Conservation (phyloP, 2,329 filamentous ascomycete species). For the Aureobasidium sp. region DNA sequence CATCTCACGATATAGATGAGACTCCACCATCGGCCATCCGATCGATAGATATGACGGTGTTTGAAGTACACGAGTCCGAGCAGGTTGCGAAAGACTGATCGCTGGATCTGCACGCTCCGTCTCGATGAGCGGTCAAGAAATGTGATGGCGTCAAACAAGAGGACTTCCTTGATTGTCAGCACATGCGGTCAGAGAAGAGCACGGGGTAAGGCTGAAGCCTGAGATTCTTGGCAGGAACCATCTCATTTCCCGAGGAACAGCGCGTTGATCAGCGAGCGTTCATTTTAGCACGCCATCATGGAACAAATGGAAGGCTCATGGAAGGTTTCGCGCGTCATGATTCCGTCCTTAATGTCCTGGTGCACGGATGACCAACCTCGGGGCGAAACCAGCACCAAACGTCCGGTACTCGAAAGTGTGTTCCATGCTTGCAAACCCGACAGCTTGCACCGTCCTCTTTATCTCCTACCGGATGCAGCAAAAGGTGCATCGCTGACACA, state of each 20-base stretch:
- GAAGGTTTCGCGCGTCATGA: constrained; percentile 6
- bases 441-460: not conserved
- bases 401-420: constrained; percentile 3
- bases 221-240: constrained; percentile 5
- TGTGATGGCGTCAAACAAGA: constrained; percentile 9
- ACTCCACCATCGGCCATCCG: not conserved
- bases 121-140: constrained; percentile 6
- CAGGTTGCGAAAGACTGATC: not conserved
- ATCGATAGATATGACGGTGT: not conserved
- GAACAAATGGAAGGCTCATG: constrained; percentile 4
- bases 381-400: constrained; percentile 10
- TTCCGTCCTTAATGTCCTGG: constrained; percentile 9
- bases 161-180: constrained; percentile 9
- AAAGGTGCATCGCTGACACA: constrained; percentile 4
- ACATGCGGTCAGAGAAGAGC: not conserved
- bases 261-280: not conserved
- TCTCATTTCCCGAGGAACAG: not conserved
- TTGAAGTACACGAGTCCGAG: not conserved
- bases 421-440: constrained; percentile 1
- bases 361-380: not conserved
- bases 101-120: constrained; percentile 3
- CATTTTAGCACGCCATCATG: constrained; percentile 6
- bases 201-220: constrained; percentile 8
- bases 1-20: constrained; percentile 6
- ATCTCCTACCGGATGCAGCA: not conserved